phyloP scores from a whole-genome alignment of 768 basidiomycete species.

The Multifurca ochricompacta region DNA sequence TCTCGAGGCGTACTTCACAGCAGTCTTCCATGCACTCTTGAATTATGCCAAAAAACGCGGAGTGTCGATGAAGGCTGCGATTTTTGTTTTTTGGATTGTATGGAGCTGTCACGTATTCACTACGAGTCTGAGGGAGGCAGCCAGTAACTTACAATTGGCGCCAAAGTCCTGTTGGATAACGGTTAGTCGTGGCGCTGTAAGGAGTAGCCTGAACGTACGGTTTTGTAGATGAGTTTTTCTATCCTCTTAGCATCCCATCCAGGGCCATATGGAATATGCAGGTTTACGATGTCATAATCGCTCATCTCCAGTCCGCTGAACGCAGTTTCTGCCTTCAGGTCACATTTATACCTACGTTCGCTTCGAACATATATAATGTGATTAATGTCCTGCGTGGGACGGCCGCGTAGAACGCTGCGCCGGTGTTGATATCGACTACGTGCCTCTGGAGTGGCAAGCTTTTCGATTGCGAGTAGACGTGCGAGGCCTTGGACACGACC shows the following conservation, averaged over 20 bases:
- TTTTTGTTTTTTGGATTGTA: conserved; percentile 59
- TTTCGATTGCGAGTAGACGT: conserved; percentile 54
- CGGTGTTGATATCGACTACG: conserved; percentile 41
- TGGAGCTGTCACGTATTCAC: conserved; percentile 32
- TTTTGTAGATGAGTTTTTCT: conserved; percentile 50
- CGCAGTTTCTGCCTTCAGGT: conserved; percentile 40
- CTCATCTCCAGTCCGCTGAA: conserved; percentile 45
- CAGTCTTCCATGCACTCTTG: conserved; percentile 53
- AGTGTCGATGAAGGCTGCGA: conserved; percentile 52
- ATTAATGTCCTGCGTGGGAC: conserved; percentile 30
- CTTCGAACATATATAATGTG: conserved; percentile 6
- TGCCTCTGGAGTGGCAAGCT: conserved; percentile 37
- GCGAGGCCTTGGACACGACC: conserved; percentile 50
- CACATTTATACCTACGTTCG: conserved; percentile 41
- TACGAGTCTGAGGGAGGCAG: too few species aligned
- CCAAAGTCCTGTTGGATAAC: conserved; percentile 40
- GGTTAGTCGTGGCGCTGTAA: conserved; percentile 9
- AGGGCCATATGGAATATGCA: conserved; percentile 57
- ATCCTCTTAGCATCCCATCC: conserved; percentile 50
- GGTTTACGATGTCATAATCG: conserved; percentile 45
- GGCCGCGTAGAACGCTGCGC: conserved; percentile 43
- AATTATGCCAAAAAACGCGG: conserved; percentile 54
- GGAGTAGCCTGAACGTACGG: conserved; percentile 31
- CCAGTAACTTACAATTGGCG: conserved; percentile 39
- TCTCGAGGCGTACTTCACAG: conserved; percentile 39